Evolutionary conservation across 805 yeast species (phyloP).

Genomic region (Lachancea quebecensis): DNA sequence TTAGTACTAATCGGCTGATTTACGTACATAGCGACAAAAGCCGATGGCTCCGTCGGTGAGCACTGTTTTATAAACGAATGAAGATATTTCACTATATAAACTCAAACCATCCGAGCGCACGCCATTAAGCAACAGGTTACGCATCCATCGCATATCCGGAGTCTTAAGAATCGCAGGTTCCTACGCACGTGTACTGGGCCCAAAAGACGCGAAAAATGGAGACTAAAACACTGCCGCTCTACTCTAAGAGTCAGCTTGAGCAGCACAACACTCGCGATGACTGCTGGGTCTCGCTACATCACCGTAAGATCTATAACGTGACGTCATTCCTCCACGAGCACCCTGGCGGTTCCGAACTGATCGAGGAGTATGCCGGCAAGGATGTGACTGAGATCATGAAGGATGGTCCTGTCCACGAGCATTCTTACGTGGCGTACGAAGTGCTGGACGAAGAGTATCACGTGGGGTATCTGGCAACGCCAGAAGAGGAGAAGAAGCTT

Average conservation of each 20-base stretch:
- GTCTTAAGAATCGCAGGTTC: no score
- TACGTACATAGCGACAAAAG: not conserved
- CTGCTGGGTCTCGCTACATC: slow-evolving; percentile 75
- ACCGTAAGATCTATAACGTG: slow-evolving; percentile 79
- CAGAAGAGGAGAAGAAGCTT: slow-evolving; percentile 66
- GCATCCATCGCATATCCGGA: no score
- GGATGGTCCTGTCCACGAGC: slow-evolving; percentile 54
- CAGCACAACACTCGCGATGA: slow-evolving; percentile 46
- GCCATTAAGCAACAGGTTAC: no score
- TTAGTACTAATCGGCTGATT: no score
- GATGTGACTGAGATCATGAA: slow-evolving; percentile 63
- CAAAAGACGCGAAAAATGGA: not conserved
- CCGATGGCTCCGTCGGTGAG: not conserved
- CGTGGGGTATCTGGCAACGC: slow-evolving; percentile 78
- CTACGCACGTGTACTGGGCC: no score
- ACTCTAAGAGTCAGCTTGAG: slow-evolving; percentile 47
- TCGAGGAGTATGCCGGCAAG: slow-evolving; percentile 67
- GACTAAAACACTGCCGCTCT: slow-evolving; percentile 47
- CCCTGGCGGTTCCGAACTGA: slow-evolving; percentile 70
- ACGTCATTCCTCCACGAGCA: slow-evolving; percentile 44
- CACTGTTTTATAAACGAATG: not conserved
- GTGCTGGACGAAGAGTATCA: slow-evolving; percentile 74
- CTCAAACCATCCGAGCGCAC: no score
- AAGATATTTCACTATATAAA: not conserved
- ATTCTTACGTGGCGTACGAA: slow-evolving; percentile 79